These are phyloP conservation scores for Aspergillus amoenus DNA, from an alignment of 2,329 filamentous ascomycete genomes.

Conservation along the genomic window DNA sequence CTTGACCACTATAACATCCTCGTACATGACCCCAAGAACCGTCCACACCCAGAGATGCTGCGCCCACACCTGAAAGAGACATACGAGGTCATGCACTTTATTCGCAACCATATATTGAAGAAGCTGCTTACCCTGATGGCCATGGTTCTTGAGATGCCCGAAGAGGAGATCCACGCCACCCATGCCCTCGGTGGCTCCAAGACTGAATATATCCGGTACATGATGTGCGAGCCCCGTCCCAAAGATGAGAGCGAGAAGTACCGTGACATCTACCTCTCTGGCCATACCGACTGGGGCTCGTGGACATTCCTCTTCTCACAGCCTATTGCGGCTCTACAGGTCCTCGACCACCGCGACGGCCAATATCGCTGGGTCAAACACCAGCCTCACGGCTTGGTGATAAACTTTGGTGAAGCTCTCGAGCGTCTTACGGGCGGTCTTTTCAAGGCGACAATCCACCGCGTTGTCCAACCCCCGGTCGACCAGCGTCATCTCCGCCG, in stretches of 20 bases:
- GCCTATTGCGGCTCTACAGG: neutral
- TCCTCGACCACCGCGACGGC: neutral
- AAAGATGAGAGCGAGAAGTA: constrained; percentile 47
- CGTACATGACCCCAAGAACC: no score
- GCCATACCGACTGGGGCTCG: constrained; percentile 46
- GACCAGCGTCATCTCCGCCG: constrained; percentile 45
- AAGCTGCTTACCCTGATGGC: no score
- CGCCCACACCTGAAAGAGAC: no score
- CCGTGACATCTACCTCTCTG: constrained; percentile 45
- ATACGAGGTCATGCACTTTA: no score
- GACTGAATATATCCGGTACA: constrained; percentile 58
- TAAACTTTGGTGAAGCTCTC: constrained; percentile 29
- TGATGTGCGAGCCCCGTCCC: constrained; percentile 55
- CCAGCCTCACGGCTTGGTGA: neutral
- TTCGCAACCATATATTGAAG: no score
- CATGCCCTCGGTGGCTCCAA: neutral
- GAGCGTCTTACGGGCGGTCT: constrained; percentile 50
- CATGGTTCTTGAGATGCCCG: no score
- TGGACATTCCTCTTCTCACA: neutral
- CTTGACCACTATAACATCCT: no score
- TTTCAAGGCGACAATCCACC: constrained; percentile 48
- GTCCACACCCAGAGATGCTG: no score
- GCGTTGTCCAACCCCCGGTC: constrained; percentile 46
- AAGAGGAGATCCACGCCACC: neutral
- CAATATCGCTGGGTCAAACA: neutral